phyloP scores from a whole-genome alignment of 345 rosid species.

The Tarenaya hassleriana region DNA sequence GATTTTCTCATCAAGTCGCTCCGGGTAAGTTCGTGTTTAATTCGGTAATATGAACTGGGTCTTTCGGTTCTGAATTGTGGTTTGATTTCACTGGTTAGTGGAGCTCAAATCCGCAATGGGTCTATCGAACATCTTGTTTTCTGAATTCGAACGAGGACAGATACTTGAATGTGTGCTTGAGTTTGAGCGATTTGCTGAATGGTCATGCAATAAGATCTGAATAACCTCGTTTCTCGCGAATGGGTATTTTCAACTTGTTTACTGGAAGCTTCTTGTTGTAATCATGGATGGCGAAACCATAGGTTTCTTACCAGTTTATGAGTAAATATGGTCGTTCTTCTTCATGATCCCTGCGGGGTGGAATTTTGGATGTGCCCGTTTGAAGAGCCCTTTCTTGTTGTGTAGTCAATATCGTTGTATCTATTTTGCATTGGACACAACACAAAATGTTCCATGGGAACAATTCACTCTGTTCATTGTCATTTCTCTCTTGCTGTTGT shows the following conservation, averaged over 20 bases:
- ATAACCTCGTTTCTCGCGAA: neutral
- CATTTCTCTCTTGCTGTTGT: neutral
- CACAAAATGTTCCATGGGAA: neutral
- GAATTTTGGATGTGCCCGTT: too few relatives aligned
- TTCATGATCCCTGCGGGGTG: too few relatives aligned
- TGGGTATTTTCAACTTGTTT: too few relatives aligned
- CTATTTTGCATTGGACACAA: neutral
- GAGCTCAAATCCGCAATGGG: slow-evolving; percentile 6
- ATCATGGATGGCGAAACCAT: too few relatives aligned
- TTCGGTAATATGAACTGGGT: slow-evolving; percentile 7
- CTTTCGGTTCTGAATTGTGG: neutral
- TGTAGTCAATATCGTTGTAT: too few relatives aligned
- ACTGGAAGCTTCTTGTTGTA: too few relatives aligned
- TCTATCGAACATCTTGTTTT: too few relatives aligned
- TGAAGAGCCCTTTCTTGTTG: too few relatives aligned
- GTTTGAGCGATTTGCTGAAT: slow-evolving; percentile 2
- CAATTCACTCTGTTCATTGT: neutral
- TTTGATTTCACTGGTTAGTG: slow-evolving; percentile 9
- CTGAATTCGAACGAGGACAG: too few relatives aligned
- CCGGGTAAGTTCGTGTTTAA: slow-evolving; percentile 37
- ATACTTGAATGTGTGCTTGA: neutral
- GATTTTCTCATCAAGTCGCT: slow-evolving; percentile 59
- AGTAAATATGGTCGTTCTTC: too few relatives aligned
- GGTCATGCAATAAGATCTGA: slow-evolving; percentile 1
- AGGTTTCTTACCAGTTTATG: neutral